Evolutionary conservation across 805 yeast genomes (phyloP), one percentile per base, ranked within the genome.

Genomic region (Lipomyces chichibuensis): DNA sequence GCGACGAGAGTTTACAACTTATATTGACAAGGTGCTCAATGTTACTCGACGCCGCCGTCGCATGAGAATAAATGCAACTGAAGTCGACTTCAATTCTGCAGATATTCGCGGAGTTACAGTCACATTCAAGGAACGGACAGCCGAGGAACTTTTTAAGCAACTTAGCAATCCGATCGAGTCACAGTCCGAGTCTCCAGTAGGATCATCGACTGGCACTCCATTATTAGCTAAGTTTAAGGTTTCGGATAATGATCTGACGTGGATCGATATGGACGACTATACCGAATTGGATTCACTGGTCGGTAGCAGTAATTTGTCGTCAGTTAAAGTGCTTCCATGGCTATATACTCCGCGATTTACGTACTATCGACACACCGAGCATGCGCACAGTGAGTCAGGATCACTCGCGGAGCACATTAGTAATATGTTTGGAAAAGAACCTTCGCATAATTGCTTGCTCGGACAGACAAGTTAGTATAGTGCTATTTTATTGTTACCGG

Each of bases 261-360:
- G 97, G 97, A 80, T 85, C 59, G 96, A 92, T 73, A 77, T 81
- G 27, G 89, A 89, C 65, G 97, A 92, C 75, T 92, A 85, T 72
- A 79, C 85, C 11, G 97, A 92, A 72, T 74, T 92, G 55, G 90
- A 74, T 46, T 71, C 72, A 14, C 60, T 70, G 8, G 69, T 70
- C 25, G 68, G 69, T 4, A 64, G 71, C 5, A 69, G 60, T 25
- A 69, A 72, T 27, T 33, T 75, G 49, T 76, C 81, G 2, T 72
- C 74, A 71, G 80, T 91, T 58, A 79, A 77, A 14, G 84, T 88
- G 1, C 74, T 79, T 55, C 94, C 96, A 2, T 77, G 92, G 69
- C 73, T 91, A 72, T 86, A 80, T 76, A 82, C 96, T 0, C 90
- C 94, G 4, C 80, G 85, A 56, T 88, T 92, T 74, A 81, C 88